Percentiles rank a stretch among this genome's conserved stretches.
Conservation (phyloP, 2,329 filamentous ascomycete genomes). For the Zopfia rhizophila region DNA sequence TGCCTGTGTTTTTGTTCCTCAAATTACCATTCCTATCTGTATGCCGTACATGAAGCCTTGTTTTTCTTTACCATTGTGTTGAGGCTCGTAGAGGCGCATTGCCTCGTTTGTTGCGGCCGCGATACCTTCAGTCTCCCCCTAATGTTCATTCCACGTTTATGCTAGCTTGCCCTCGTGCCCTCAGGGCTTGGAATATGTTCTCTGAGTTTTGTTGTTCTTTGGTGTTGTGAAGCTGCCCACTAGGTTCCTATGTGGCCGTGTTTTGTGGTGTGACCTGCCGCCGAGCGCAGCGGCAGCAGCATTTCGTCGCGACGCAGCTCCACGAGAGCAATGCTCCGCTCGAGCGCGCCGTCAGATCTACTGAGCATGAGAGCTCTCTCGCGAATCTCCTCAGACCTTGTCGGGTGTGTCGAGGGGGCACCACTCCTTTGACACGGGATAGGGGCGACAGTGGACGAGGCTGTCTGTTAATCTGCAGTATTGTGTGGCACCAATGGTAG, state of each 20-base stretch:
- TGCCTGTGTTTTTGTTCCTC: too few relatives aligned
- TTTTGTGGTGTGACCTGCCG: constrained; percentile 23
- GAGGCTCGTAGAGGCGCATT: constrained; percentile 16
- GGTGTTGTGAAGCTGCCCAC: constrained; percentile 18
- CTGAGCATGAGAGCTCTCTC: constrained; percentile 24
- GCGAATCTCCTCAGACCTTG: constrained; percentile 40
- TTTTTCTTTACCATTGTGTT: constrained; percentile 7
- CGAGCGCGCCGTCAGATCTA: constrained; percentile 17
- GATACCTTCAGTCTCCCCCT: too few relatives aligned
- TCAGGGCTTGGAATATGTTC: too few relatives aligned
- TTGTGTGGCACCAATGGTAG: constrained; percentile 25
- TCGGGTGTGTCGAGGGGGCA: constrained; percentile 18
- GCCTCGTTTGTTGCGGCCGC: constrained; percentile 17
- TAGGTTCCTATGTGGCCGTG: constrained; percentile 26
- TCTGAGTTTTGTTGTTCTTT: too few relatives aligned
- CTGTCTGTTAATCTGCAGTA: constrained; percentile 25
- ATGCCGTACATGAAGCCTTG: too few relatives aligned
- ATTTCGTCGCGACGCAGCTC: constrained; percentile 18
- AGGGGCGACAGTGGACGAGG: constrained; percentile 21
- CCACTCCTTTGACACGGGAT: constrained; percentile 13
- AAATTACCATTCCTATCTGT: too few relatives aligned
- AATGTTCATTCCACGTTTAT: too few relatives aligned
- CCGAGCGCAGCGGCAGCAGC: constrained; percentile 15
- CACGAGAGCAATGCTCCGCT: constrained; percentile 23
- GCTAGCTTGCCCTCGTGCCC: too few relatives aligned